Evolutionary conservation across 305 asterid genomes (phyloP).

Genomic region (Fraxinus platypoda): DNA sequence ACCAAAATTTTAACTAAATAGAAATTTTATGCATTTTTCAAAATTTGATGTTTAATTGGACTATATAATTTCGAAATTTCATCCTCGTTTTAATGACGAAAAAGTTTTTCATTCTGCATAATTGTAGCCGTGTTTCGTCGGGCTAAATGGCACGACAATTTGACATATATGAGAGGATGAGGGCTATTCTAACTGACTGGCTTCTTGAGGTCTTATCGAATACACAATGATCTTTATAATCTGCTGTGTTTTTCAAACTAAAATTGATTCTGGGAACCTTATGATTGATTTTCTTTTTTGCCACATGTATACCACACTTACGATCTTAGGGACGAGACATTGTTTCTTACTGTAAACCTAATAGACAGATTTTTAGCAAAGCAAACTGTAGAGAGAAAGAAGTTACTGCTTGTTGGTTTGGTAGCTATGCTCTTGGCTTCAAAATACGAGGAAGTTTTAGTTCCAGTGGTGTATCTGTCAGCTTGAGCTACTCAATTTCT

Average conservation of each 20-base stretch:
- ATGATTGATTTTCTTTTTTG: slow-evolving; percentile 5
- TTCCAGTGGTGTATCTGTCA: slow-evolving; percentile 41
- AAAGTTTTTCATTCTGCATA: slow-evolving; percentile 33
- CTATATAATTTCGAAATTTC: background rate
- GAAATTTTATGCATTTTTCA: too few species aligned
- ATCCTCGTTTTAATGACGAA: background rate
- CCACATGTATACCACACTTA: slow-evolving; percentile 86
- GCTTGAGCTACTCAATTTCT: slow-evolving; percentile 31
- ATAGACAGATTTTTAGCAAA: slow-evolving; percentile 47
- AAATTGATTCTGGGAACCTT: slow-evolving; percentile 31
- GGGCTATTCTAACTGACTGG: slow-evolving; percentile 90
- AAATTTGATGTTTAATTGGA: too few species aligned
- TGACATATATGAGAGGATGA: slow-evolving; percentile 82
- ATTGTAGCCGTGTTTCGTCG: slow-evolving; percentile 65
- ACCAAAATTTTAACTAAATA: too few species aligned
- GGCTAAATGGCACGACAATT: slow-evolving; percentile 68
- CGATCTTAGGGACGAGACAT: slow-evolving; percentile 76
- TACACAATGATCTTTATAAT: too few species aligned
- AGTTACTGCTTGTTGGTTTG: slow-evolving; percentile 82
- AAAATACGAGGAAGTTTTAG: slow-evolving; percentile 88
- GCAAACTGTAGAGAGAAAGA: slow-evolving; percentile 72
- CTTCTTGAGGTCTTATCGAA: slow-evolving; percentile 48
- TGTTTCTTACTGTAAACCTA: slow-evolving; percentile 56
- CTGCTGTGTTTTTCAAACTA: too few species aligned
- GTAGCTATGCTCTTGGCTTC: slow-evolving; percentile 90